These are phyloP conservation scores for Geranium rotundifolium DNA, from an alignment of 345 rosid species.

Conservation along the genomic window DNA sequence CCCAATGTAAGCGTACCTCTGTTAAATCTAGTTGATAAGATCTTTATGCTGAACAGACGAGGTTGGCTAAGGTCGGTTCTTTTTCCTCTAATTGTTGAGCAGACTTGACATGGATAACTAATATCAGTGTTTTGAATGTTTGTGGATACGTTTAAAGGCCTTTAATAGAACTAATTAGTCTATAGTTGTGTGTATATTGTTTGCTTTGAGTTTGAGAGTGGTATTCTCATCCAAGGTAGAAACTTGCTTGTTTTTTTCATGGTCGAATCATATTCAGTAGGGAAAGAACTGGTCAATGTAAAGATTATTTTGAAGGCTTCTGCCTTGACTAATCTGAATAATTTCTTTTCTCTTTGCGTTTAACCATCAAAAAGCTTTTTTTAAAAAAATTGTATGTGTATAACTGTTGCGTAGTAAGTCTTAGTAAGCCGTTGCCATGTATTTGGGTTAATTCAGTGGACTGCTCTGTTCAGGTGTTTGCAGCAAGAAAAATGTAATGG, in stretches of 20 bases:
- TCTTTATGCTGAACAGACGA: conserved; percentile 92
- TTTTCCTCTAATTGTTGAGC: neutral
- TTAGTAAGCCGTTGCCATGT: neutral
- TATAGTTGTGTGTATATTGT: neutral
- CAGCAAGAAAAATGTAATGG: neutral
- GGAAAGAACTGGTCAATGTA: neutral
- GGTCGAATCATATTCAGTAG: neutral
- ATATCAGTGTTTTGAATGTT: neutral
- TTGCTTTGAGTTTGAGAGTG: neutral
- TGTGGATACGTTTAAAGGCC: neutral
- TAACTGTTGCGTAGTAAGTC: too few relatives aligned
- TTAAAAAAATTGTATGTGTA: too few relatives aligned
- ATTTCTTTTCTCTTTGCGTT: too few relatives aligned
- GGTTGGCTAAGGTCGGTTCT: conserved; percentile 86
- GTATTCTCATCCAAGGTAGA: neutral
- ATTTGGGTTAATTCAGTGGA: neutral
- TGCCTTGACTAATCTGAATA: neutral
- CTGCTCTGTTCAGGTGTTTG: too few relatives aligned
- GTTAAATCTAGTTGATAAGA: conserved; percentile 89
- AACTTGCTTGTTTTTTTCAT: neutral
- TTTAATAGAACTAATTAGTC: neutral
- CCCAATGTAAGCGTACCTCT: conserved; percentile 93
- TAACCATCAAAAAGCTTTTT: too few relatives aligned
- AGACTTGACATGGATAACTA: neutral
- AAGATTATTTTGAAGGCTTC: neutral